Evolutionary conservation across 1,139 yeast genomes (phyloP), one percentile per base, ranked within the genome.

Genomic region (Hemisphaericaspora xylofermentans): DNA sequence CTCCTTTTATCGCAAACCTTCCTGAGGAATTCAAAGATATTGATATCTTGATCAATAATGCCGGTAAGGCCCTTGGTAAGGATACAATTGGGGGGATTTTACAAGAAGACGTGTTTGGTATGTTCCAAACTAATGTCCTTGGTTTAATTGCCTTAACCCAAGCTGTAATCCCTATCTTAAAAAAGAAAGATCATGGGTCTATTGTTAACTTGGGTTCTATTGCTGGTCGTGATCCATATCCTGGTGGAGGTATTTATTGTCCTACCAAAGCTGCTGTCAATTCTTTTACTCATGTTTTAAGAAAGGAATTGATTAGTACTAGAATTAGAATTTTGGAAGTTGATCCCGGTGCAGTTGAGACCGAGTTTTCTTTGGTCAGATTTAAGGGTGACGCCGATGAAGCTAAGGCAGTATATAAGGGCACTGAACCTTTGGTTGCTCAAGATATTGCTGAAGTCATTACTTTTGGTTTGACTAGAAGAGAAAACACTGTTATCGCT

Each of bases 271-370:
- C 89, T 33, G 88, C 93, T 16, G 79, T 88, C 25, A 76, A 82
- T 49, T 84, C 89, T 0, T 88, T 88, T 60, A 76, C 91, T 16
- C 82, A 82, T 37, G 75, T 87, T 4, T 71, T 88, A 63, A 77
- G 96, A 61, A 85, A 85, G 63, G 96, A 88, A 61, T 71, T 82
- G 57, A 80, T 87, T 49, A 69, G 73, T 58, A 84, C 95, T 27
- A 75, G 77, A 43, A 80, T 88, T 50, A 74, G 96, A 56, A 89
- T 88, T 41, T 77, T 88, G 52, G 94, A 87, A 60, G 76, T 88
- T 39, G 91, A 87, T 47, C 96, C 96, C 9, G 96, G 96, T 54
- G 82, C 84, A 36, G 95, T 88, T 18, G 88, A 87, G 63, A 88
- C 96, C 13, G 96, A 88, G 56, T 88, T 88, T 60, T 83, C 93